phyloP scores from a whole-genome alignment of 306 rosid species.

The Vicia faba region DNA sequence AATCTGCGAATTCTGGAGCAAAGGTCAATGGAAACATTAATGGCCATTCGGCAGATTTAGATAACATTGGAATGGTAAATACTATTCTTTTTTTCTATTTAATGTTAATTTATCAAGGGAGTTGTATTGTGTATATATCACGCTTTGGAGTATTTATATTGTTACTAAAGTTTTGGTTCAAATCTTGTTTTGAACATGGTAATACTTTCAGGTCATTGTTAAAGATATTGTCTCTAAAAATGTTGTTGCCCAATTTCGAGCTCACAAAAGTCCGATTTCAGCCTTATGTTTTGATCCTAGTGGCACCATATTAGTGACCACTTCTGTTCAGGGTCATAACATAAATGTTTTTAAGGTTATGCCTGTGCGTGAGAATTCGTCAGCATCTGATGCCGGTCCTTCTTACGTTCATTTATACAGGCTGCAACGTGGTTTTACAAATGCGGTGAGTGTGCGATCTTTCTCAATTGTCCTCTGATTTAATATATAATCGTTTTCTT shows the following conservation, averaged over 20 bases:
- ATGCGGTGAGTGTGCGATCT: slow-evolving; percentile 65
- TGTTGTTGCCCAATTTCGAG: slow-evolving; percentile 80
- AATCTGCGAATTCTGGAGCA: slow-evolving; percentile 50
- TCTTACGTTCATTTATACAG: slow-evolving; percentile 77
- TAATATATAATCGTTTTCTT: slow-evolving; percentile 2
- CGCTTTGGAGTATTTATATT: background rate
- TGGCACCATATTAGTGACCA: slow-evolving; percentile 86
- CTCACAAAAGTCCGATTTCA: slow-evolving; percentile 93
- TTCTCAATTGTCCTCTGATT: slow-evolving; percentile 2
- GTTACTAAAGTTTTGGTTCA: slow-evolving; percentile 17
- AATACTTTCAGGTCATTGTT: slow-evolving; percentile 74
- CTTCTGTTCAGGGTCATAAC: slow-evolving; percentile 94
- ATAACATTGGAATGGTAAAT: slow-evolving; percentile 82
- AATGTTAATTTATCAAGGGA: slow-evolving; percentile 28
- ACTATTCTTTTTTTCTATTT: slow-evolving; percentile 32
- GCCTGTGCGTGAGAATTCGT: slow-evolving; percentile 54
- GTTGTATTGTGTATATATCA: background rate
- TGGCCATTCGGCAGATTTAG: slow-evolving; percentile 63
- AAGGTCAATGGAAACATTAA: slow-evolving; percentile 63
- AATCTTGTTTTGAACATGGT: background rate
- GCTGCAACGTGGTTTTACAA: slow-evolving; percentile 91
- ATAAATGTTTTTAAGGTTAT: slow-evolving; percentile 86
- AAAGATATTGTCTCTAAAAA: slow-evolving; percentile 76
- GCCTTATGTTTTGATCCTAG: slow-evolving; percentile 95
- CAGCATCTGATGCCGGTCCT: slow-evolving; percentile 50